Base-by-base conservation (phyloP, 2,329 filamentous ascomycete species). In the Microthyrium microscopicum region DNA sequence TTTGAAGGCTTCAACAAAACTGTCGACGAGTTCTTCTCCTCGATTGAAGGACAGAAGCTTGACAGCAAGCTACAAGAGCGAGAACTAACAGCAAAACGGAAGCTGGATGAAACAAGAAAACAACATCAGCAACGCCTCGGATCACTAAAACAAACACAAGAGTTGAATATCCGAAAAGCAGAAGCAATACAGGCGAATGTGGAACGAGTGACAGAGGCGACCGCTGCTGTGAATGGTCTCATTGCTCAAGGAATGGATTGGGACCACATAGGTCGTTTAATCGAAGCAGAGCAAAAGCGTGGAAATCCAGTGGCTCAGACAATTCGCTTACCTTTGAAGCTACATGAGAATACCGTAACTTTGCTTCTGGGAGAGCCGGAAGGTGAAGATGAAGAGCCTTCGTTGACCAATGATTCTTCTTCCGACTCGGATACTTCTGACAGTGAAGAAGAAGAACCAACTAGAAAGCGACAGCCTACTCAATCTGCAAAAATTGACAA, bases 21-120 rank as follows among this genome's bases (percentile, higher is more conserved):
- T 0, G 84, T 93, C 0, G 89, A 98, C 49, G 82, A 93, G 44
- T 98, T 94, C 59, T 95, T 92, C 53, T 95, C 89, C 0, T 95
- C 87, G 0, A 71, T 95, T 18, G 89, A 98, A 56, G 83, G 85
- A 0, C 87, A 94, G 51, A 92, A 82, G 50, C 64, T 95, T 1
- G 79, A 92, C 52, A 91, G 82, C 1, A 70, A 74, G 34, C 58
- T 95, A 4, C 73, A 72, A 4, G 87, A 95, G 52, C 72, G 77
- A 31, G 84, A 98, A 53, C 73, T 77, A 15, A 65, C 68, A 4
- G 89, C 89, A 3, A 80, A 77, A 55, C 73, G 72, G 47, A 93
- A 91, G 52, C 64, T 98, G 3, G 81, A 93, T 24, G 70, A 78
- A n/a, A 83, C 85, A 0, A 72, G 73, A 45, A 66, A 73, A 34